phyloP scores from a whole-genome alignment of 176 grass and related monocot species.

The Poa pratensis region DNA sequence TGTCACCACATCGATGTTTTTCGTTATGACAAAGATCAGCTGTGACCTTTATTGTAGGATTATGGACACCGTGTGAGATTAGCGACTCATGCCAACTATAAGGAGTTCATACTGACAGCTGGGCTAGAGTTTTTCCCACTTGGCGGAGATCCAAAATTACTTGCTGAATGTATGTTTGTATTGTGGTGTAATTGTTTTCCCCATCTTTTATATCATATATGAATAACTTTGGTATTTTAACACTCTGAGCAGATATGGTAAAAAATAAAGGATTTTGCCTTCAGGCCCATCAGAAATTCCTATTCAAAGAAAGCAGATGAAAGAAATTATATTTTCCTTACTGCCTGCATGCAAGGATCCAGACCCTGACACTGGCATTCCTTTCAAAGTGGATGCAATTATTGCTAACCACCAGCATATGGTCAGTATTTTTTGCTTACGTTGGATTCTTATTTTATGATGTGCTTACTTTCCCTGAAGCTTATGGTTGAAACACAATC shows the following conservation, averaged over 20 bases:
- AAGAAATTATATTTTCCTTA: constrained; percentile 95
- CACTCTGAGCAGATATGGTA: constrained; percentile 80
- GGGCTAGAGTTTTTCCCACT: constrained; percentile 94
- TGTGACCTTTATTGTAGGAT: constrained; percentile 56
- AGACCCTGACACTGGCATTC: constrained; percentile 66
- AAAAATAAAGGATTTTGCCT: constrained; percentile 99
- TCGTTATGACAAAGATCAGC: background rate
- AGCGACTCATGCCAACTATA: constrained; percentile 96
- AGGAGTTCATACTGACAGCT: constrained; percentile 89
- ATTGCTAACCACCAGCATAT: constrained; percentile 92
- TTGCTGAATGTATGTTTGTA: constrained; percentile 73
- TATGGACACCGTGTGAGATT: constrained; percentile 92
- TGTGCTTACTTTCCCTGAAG: background rate
- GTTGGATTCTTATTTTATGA: constrained; percentile 15
- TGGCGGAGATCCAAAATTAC: constrained; percentile 93
- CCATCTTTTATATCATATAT: background rate
- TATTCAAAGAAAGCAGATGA: constrained; percentile 92
- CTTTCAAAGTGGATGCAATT: constrained; percentile 90
- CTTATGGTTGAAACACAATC: background rate
- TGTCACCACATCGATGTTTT: background rate
- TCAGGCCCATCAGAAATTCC: constrained; percentile 88
- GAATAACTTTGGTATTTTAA: constrained; percentile 28
- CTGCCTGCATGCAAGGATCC: constrained; percentile 73
- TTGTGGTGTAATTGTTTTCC: background rate
- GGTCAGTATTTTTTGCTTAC: constrained; percentile 56